Evolutionary conservation across 495 filamentous ascomycete species (phyloP), one percentile per base, ranked within the genome.

Genomic region (Xylaria acuta): DNA sequence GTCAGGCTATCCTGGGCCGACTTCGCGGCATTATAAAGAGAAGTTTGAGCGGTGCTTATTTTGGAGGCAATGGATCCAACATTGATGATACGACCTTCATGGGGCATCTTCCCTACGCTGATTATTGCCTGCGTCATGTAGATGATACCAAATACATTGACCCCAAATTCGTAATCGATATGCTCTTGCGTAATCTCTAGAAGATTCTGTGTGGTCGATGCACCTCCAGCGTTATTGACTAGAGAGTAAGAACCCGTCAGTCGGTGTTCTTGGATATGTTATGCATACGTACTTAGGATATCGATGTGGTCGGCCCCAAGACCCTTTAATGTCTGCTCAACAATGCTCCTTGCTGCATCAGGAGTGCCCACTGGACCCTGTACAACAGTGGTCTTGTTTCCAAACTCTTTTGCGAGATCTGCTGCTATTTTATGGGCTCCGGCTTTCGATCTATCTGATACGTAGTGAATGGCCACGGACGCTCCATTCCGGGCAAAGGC

Each of bases 71-170:
- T 78, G 20, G 80, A 82, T 14, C 83, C 82, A n/a, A 85, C 78
- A 63, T 85, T 83, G 71, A 86, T 80, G 43, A 86, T 82, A 3
- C 85, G 80, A 12, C 85, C 83, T 3, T 82, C 84, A 0, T 70
- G 78, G 0, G 81, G 77, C 79, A 86, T 81, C 34, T 80, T 77
- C 2, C 84, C 83, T 3, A 85, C 64, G 14, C 62, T 47, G 1
- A 79, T 65, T n/a, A 75, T 75, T 0, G 81, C 80, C 68, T 85
- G 83, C 8, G 80, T 80, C 63, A 83, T 67, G 73, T 80, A 83
- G 11, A 85, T 38, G 12, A 80, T 75, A 1, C 77, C 80, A 36
- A 74, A 82, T 18, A 84, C 82, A 65, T 80, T 83, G 34, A 75
- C 47, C 62, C 74, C 72, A 79, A 83, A 75, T 5, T 27, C 36